Conservation (phyloP, 257 asterid genomes). For the Eucommia ulmoides region DNA sequence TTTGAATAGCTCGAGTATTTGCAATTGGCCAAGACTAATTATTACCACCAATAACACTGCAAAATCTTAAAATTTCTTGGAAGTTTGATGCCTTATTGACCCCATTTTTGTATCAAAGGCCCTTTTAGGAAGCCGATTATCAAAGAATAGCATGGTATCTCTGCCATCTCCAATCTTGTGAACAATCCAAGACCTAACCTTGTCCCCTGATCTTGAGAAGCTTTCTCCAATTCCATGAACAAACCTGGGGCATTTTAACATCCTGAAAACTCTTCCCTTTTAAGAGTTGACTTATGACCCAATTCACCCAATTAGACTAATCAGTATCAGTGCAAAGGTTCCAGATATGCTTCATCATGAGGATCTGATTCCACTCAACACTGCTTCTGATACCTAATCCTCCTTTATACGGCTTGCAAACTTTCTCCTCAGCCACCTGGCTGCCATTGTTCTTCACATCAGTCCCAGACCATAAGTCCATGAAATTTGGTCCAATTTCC, state of each 20-base stretch:
- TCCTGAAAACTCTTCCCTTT: not conserved
- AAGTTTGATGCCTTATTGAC: too few relatives aligned
- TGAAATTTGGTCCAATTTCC: too few relatives aligned
- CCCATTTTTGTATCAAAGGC: not conserved
- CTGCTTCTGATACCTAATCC: not conserved
- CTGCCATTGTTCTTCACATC: too few relatives aligned
- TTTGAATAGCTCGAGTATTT: too few relatives aligned
- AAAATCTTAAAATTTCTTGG: too few relatives aligned
- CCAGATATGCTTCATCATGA: not conserved
- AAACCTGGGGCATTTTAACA: not conserved
- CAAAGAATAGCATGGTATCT: not conserved
- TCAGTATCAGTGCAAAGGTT: not conserved
- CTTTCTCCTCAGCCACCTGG: not conserved
- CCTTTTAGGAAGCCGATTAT: not conserved
- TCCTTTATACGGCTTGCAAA: not conserved
- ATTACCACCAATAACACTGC: too few relatives aligned
- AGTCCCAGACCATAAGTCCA: too few relatives aligned
- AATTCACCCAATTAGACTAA: too few relatives aligned
- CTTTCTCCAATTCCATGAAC: not conserved
- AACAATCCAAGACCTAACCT: not conserved
- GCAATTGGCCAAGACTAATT: too few relatives aligned
- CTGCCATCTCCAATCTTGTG: not conserved
- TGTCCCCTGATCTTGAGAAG: not conserved
- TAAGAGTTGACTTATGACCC: not conserved
- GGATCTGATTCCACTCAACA: not conserved